Base-by-base conservation (phyloP, 1,139 yeast species). In the Lodderomyces pseudojiufengensis region DNA sequence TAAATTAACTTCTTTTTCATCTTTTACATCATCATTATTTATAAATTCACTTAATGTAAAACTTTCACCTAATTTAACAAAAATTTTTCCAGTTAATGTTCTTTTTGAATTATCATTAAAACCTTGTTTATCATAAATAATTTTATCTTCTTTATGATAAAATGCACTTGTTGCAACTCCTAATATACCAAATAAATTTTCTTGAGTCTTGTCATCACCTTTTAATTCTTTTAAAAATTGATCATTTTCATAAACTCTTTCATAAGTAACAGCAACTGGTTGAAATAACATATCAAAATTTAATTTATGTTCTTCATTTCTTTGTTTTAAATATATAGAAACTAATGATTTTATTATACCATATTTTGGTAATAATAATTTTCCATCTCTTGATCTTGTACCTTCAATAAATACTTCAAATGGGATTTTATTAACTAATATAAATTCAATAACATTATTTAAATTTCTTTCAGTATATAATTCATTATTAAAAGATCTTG, bases 331-430 rank as follows among this genome's bases (percentile, higher is more conserved):
- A 41, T 73, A 80, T 26, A 68, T 60, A 32, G 70, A 59, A 29
- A 73, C 61, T 39, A 72, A 53, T 11, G 66, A 70, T 54, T 78
- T 79, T 46, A 79, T 64, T 40, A 79, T 73, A 11, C 85, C 85
- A 48, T 76, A 78, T 49, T 79, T 80, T 8, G 85, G 85, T 20
- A 80, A 66, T 27, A 80, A 62, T 35, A 78, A 59, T 50, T 79
- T 79, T 11, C 85, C 85, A 39, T 79, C 80, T 45, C 85, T 67
- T 3, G 84, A 78, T 38, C 85, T 67, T 2, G 83, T 77, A 13
- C 85, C 85, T 51, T 79, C 85, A 38, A 79, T 75, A 46, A 80
- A 79, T 37, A 81, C 80, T 51, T 80, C 84, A 44, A 79, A 63
- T 42, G 73, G 74, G 43, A 70, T 61, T 35, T 80, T 79, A 43